Evolutionary conservation across 345 rosid genomes (phyloP).

Genomic region (Arabidopsis arenosa): DNA sequence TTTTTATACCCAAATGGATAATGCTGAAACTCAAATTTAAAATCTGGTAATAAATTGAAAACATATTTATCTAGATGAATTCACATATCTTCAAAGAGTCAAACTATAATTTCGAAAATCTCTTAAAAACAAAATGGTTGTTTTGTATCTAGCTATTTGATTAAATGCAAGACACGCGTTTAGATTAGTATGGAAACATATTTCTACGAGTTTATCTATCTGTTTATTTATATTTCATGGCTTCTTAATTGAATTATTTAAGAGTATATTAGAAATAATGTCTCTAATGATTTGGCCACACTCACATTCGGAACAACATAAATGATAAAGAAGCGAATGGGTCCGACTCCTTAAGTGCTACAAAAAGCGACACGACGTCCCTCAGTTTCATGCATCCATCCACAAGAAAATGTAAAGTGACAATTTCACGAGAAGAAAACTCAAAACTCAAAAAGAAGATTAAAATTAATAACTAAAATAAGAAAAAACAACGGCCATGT

Average conservation of each 20-base stretch:
- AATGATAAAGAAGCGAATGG: not conserved
- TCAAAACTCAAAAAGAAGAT: not conserved
- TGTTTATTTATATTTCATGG: not conserved
- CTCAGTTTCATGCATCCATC: slow-evolving; percentile 43
- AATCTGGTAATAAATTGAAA: too few species aligned
- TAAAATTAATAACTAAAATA: slow-evolving; percentile 9
- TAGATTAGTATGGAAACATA: not conserved
- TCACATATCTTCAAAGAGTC: too few species aligned
- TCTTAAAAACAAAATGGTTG: too few species aligned
- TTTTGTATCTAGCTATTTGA: too few species aligned
- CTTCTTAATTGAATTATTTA: not conserved
- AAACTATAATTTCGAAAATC: too few species aligned
- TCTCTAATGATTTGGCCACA: slow-evolving; percentile 11
- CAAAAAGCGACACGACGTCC: slow-evolving; percentile 40
- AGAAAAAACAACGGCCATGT: slow-evolving; percentile 36
- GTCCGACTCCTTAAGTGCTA: slow-evolving; percentile 14
- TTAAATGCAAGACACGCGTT: too few species aligned
- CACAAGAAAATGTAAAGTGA: slow-evolving; percentile 3
- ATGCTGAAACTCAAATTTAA: too few species aligned
- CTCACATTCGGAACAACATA: slow-evolving; percentile 10
- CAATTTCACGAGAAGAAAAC: slow-evolving; percentile 16
- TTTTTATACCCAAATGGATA: too few species aligned
- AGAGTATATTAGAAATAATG: not conserved
- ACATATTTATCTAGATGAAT: too few species aligned
- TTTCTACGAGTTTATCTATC: not conserved